Evolutionary conservation across 345 rosid genomes (phyloP), one percentile per base, ranked within the genome.

Genomic region (Eucalyptus sideroxylon): DNA sequence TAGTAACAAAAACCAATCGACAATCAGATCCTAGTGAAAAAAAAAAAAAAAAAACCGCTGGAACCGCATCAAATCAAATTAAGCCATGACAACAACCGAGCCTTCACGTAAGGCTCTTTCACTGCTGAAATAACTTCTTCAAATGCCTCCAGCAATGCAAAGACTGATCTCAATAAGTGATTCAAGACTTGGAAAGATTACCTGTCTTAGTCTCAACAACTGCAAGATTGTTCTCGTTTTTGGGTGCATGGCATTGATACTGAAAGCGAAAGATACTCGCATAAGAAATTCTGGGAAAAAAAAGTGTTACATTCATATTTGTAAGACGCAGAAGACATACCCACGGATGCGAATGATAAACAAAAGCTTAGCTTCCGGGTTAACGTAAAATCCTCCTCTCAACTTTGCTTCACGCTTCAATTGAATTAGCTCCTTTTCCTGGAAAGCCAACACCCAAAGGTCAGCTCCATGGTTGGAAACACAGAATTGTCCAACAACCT

Each of bases 191-290:
- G 3, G 31, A n/a, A 34, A 21, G 60, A 60, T 6, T 88, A 97
- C 99, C 96, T 96, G 98, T 94, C 98, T 94, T 87, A 97, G 90
- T 90, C 98, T 96, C 88, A 97, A 44, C 6, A 96, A 98, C 93
- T 96, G 98, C 92, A 97, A 92, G 50, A 95, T 95, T 90, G 91
- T 94, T 86, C 92, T 94, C 9, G 95, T 93, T 90, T 93, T 93
- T 3, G 99, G 99, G 92, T 97, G 94, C 93, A 97, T 95, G 11
- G 98, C 98, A 89, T 97, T 96, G 94, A 96, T 97, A 89, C 99
- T 97, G 92, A 77, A 53, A 81, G 47, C 6, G 9, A 21, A 40
- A 37, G 83, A 77, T 37, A 34, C 7, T 62, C 8, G 11, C 88
- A 88, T 56, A 24, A 40, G 45, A 86, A 45, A 60, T 31, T 55